Evolutionary conservation across 1,139 yeast species (phyloP).

Genomic region (Yamadazyma aaseri): DNA sequence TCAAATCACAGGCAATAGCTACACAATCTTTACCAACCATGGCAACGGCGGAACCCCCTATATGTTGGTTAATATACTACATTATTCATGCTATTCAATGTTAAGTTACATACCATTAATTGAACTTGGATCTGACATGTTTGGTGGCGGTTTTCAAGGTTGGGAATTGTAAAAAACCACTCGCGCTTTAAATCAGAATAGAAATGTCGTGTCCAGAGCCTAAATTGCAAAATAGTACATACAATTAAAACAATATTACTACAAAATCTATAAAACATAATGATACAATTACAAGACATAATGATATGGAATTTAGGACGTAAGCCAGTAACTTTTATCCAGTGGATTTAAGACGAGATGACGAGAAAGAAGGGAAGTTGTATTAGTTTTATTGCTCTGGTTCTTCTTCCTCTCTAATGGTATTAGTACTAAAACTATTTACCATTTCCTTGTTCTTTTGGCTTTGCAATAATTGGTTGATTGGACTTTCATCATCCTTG

Average conservation of each 20-base stretch:
- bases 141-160: slow-evolving; percentile 15
- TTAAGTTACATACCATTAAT: slow-evolving; percentile 32
- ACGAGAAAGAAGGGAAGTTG: no score
- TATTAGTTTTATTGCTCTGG: slow-evolving; percentile 20
- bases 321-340: no score
- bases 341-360: neutral
- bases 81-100: neutral
- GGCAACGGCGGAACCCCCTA: slow-evolving; percentile 87
- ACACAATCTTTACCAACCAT: slow-evolving; percentile 99
- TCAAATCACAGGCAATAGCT: slow-evolving; percentile 93
- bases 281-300: neutral
- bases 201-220: neutral
- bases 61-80: slow-evolving; percentile 4
- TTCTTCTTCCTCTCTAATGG: slow-evolving; percentile 44
- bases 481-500: slow-evolving; percentile 40
- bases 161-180: neutral
- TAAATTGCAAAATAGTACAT: neutral
- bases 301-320: no score
- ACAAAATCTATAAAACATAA: neutral
- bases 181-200: neutral
- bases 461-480: slow-evolving; percentile 34
- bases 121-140: slow-evolving; percentile 51
- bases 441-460: slow-evolving; percentile 19
- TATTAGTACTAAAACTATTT: slow-evolving; percentile 33
- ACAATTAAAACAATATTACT: neutral